Conservation (phyloP, 2,329 filamentous ascomycete species). For the Trichophyton equinum region DNA sequence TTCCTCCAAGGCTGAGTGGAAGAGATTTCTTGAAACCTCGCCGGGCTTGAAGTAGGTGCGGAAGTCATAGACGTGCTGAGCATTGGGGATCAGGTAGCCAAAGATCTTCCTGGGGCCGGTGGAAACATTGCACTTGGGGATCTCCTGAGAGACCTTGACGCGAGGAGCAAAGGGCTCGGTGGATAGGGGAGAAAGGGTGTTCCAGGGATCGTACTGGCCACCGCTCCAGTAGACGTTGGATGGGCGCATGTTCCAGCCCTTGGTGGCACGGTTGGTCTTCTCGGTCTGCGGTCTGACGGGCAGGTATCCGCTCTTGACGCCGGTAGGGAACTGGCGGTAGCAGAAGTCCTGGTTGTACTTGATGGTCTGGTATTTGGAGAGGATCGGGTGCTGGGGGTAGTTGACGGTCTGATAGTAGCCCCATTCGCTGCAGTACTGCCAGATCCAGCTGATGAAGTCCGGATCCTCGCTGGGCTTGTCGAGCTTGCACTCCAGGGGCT, state of each 20-base stretch:
- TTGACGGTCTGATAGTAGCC: slow-evolving; percentile 41
- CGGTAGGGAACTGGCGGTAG: slow-evolving; percentile 38
- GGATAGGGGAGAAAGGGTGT: slow-evolving; percentile 35
- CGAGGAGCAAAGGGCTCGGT: slow-evolving; percentile 31
- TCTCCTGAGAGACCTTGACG: slow-evolving; percentile 26
- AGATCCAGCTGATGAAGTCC: slow-evolving; percentile 34
- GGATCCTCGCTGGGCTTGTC: slow-evolving; percentile 25
- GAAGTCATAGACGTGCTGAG: slow-evolving; percentile 41
- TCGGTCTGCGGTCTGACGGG: slow-evolving; percentile 30
- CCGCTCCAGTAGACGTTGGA: slow-evolving; percentile 41
- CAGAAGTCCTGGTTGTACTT: slow-evolving; percentile 35
- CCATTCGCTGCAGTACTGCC: slow-evolving; percentile 44
- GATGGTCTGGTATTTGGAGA: slow-evolving; percentile 37
- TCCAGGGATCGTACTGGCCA: slow-evolving; percentile 43
- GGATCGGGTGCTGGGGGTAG: slow-evolving; percentile 34
- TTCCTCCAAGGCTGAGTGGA: slow-evolving; percentile 31
- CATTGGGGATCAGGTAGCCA: slow-evolving; percentile 35
- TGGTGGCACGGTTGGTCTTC: slow-evolving; percentile 33
- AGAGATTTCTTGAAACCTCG: slow-evolving; percentile 25
- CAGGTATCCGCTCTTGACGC: slow-evolving; percentile 27
- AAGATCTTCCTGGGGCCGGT: slow-evolving; percentile 32
- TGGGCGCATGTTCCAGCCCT: slow-evolving; percentile 41
- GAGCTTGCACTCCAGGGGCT: slow-evolving; percentile 28
- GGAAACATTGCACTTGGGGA: slow-evolving; percentile 33
- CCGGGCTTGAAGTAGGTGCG: slow-evolving; percentile 23